These are phyloP conservation scores for Cucurbitaria berberidis DNA, from an alignment of 2,329 filamentous ascomycete genomes.

Conservation along the genomic window DNA sequence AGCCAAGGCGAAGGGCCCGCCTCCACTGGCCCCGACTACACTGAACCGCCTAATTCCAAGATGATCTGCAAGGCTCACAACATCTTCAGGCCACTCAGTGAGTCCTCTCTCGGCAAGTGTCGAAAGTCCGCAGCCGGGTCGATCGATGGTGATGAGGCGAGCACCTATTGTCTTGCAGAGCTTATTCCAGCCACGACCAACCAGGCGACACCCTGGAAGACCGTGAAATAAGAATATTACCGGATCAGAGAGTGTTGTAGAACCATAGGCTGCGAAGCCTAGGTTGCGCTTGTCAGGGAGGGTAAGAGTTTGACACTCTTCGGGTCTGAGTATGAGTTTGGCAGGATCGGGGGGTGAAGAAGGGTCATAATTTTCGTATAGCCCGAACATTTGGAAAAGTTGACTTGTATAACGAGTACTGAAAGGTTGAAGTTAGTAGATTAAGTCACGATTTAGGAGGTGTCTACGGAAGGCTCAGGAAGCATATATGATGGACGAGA, in stretches of 20 bases:
- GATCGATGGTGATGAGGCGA: conserved; percentile 51
- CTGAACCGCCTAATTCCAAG: conserved; percentile 48
- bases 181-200: conserved; percentile 40
- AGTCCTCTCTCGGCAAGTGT: conserved; percentile 31
- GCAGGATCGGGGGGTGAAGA: conserved; percentile 22
- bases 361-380: conserved; percentile 10
- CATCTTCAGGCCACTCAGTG: conserved; percentile 50
- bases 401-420: conserved; percentile 1
- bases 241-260: conserved; percentile 40
- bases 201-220: conserved; percentile 50
- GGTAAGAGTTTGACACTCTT: conserved; percentile 20
- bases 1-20: conserved; percentile 56
- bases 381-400: conserved; percentile 16
- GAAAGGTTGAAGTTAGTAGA: background rate
- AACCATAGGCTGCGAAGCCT: conserved; percentile 52
- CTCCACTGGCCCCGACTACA: conserved; percentile 55
- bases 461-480: background rate
- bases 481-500: background rate
- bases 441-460: background rate
- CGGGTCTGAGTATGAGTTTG: conserved; percentile 18
- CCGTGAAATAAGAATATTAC: conserved; percentile 52
- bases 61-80: conserved; percentile 48
- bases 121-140: conserved; percentile 52
- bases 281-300: conserved; percentile 46
- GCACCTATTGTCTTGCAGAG: conserved; percentile 36